Evolutionary conservation across 495 filamentous ascomycete species (phyloP).

Genomic region (Aspergillus nanangensis): DNA sequence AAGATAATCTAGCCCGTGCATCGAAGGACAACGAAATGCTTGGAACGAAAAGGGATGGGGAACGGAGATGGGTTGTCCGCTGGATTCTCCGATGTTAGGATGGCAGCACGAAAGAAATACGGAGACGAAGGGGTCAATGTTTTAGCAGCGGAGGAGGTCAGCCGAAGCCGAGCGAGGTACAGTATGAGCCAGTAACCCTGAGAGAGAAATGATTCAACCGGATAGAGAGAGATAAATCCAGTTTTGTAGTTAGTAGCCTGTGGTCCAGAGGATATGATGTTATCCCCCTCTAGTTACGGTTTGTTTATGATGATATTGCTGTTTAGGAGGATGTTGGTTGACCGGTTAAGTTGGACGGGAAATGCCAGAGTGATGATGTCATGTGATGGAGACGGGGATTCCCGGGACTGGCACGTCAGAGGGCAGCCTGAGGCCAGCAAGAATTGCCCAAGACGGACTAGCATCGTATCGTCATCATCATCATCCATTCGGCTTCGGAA

Average conservation of each 20-base stretch:
- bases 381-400: slow-evolving; percentile 24
- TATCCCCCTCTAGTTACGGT: too few relatives aligned
- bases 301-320: too few relatives aligned
- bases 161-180: neutral
- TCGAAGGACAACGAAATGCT: slow-evolving; percentile 21
- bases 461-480: slow-evolving; percentile 13
- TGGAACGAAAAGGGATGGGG: slow-evolving; percentile 16
- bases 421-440: slow-evolving; percentile 16
- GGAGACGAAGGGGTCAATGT: slow-evolving; percentile 26
- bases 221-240: too few relatives aligned
- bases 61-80: slow-evolving; percentile 25
- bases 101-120: slow-evolving; percentile 37
- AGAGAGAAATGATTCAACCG: too few relatives aligned
- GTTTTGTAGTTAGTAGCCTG: too few relatives aligned
- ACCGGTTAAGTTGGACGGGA: too few relatives aligned
- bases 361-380: slow-evolving; percentile 25
- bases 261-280: too few relatives aligned
- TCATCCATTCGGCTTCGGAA: slow-evolving; percentile 22
- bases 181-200: neutral
- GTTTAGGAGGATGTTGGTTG: too few relatives aligned
- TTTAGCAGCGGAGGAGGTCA: slow-evolving; percentile 11
- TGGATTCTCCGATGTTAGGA: slow-evolving; percentile 15
- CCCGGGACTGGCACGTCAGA: slow-evolving; percentile 7
- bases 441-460: too few relatives aligned
- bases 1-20: slow-evolving; percentile 8